These are phyloP conservation scores for Eucalyptus microcorys DNA, from an alignment of 345 rosid species.

Conservation along the genomic window DNA sequence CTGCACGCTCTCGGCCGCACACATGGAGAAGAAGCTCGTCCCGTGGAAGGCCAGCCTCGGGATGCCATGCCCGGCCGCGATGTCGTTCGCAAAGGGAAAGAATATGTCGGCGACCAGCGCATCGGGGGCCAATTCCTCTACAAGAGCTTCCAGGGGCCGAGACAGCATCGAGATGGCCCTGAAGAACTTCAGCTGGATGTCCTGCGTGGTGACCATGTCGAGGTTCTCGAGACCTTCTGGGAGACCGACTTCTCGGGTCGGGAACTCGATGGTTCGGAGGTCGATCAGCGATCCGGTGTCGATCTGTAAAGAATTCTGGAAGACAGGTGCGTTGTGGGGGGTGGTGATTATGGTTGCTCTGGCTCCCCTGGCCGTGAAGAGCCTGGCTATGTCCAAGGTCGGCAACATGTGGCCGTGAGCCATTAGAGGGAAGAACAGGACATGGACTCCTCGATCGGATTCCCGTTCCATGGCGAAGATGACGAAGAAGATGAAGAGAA, in stretches of 20 bases:
- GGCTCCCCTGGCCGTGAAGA: constrained; percentile 25
- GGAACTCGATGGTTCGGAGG: not conserved
- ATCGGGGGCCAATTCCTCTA: constrained; percentile 24
- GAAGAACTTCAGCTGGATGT: constrained; percentile 3
- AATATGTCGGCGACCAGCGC: constrained; percentile 46
- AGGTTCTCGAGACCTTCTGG: constrained; percentile 7
- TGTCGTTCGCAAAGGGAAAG: constrained; percentile 41
- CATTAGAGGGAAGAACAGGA: constrained; percentile 18
- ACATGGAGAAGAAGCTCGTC: constrained; percentile 23
- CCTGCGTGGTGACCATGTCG: not conserved
- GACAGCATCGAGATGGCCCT: constrained; percentile 10
- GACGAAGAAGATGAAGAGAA: not conserved
- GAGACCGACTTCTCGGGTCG: constrained; percentile 1
- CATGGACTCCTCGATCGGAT: not conserved
- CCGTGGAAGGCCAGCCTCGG: constrained; percentile 52
- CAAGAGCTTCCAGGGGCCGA: constrained; percentile 22
- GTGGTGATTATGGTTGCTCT: constrained; percentile 42
- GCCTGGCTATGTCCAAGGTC: constrained; percentile 39
- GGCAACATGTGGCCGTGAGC: constrained; percentile 37
- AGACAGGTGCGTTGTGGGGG: constrained; percentile 18
- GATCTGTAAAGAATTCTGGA: not conserved
- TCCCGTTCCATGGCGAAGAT: not conserved
- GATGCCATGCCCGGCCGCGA: constrained; percentile 27
- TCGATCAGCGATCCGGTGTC: not conserved
- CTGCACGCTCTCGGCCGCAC: constrained; percentile 5